Percentiles rank a stretch among this genome's conserved stretches.
These are phyloP conservation scores for Amanita phalloides DNA, from an alignment of 768 basidiomycete genomes.

Conservation along the genomic window DNA sequence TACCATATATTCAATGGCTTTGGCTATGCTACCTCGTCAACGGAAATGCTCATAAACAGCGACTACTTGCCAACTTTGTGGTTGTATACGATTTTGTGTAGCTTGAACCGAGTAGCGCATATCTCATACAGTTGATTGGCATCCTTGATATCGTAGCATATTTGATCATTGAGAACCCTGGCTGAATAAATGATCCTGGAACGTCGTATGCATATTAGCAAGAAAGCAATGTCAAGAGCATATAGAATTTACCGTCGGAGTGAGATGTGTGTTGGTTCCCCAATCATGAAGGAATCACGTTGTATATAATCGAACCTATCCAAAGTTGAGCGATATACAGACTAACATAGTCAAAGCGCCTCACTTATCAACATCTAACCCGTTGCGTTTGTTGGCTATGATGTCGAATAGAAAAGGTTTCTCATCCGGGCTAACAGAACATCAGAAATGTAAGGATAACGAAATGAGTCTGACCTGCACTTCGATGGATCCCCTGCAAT, in stretches of 20 bases:
- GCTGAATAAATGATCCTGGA: slow-evolving; percentile 62
- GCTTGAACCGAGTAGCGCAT: slow-evolving; percentile 60
- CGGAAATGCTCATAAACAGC: not conserved
- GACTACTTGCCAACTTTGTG: slow-evolving; percentile 55
- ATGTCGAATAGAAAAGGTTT: slow-evolving; percentile 78
- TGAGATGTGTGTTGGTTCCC: slow-evolving; percentile 46
- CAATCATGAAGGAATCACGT: slow-evolving; percentile 64
- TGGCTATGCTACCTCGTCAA: slow-evolving; percentile 31
- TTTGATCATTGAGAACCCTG: slow-evolving; percentile 61
- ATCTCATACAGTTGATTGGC: slow-evolving; percentile 67
- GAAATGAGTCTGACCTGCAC: slow-evolving; percentile 32
- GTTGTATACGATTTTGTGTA: slow-evolving; percentile 79
- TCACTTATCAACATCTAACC: slow-evolving; percentile 85
- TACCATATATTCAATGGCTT: slow-evolving; percentile 79
- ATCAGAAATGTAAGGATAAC: not conserved
- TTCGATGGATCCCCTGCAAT: slow-evolving; percentile 50
- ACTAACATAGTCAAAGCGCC: slow-evolving; percentile 8
- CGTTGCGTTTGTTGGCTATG: slow-evolving; percentile 73
- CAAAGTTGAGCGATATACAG: not conserved
- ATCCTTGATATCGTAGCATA: slow-evolving; percentile 79
- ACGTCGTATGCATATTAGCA: not conserved
- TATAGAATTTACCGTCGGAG: slow-evolving; percentile 27
- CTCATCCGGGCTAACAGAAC: slow-evolving; percentile 26
- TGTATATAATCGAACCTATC: slow-evolving; percentile 74
- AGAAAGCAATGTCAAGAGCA: not conserved